Conservation (phyloP, 2,329 filamentous ascomycete genomes). For the Alternaria postmessia region DNA sequence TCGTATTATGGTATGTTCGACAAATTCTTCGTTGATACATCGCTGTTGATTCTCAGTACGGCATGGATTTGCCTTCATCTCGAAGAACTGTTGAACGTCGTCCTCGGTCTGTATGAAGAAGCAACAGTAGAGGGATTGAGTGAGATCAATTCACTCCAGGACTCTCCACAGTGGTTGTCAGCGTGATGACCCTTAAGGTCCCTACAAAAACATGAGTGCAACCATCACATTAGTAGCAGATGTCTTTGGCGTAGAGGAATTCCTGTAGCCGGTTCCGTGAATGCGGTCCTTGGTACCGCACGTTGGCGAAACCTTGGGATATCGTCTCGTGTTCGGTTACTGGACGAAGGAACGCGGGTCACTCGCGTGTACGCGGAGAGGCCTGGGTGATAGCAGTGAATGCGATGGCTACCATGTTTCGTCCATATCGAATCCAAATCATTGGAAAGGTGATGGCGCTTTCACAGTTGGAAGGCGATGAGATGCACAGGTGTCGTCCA, state of each 20-base stretch:
- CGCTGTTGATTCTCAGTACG: neutral
- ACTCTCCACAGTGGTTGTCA: neutral
- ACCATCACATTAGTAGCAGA: neutral
- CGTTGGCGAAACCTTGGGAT: neutral
- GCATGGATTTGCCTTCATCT: neutral
- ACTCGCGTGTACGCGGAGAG: neutral
- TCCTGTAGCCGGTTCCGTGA: neutral
- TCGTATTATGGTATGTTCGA: neutral
- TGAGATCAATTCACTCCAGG: neutral
- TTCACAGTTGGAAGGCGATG: neutral
- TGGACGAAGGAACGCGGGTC: neutral
- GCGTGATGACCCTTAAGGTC: neutral
- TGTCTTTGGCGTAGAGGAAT: neutral
- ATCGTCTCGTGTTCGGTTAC: neutral
- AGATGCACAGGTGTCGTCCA: neutral
- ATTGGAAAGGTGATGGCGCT: neutral
- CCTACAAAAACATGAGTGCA: neutral
- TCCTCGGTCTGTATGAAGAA: neutral
- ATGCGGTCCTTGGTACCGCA: neutral
- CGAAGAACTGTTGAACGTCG: neutral
- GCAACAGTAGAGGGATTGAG: neutral
- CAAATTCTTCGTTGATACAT: neutral
- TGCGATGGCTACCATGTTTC: neutral
- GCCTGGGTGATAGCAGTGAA: neutral
- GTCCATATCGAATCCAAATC: neutral